Percentiles rank a stretch among this genome's conserved stretches.
These are phyloP conservation scores for Medicago truncatula DNA, from an alignment of 306 rosid genomes.

Conservation along the genomic window DNA sequence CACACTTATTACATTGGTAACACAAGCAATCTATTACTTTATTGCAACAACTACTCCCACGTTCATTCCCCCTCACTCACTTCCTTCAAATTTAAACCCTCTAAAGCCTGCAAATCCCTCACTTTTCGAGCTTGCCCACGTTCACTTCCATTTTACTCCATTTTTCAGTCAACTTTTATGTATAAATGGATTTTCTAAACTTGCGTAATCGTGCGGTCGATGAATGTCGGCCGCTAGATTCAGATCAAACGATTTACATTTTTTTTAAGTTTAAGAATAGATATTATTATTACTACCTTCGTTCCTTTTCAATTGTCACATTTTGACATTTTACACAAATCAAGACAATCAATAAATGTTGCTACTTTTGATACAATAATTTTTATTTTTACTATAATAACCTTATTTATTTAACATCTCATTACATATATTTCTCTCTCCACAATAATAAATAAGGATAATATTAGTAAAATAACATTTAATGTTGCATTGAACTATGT, in stretches of 20 bases:
- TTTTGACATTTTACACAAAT: no score
- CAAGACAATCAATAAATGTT: no score
- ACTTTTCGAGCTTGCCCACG: constrained; percentile 84
- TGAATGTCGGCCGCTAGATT: background rate
- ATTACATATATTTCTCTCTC: no score
- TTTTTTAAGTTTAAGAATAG: no score
- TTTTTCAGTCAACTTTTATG: constrained; percentile 45
- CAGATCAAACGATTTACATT: background rate
- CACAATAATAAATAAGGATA: no score
- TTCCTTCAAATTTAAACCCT: constrained; percentile 52
- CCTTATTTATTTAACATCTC: no score
- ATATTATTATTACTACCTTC: no score
- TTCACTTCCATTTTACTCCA: constrained; percentile 59
- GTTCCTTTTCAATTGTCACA: no score
- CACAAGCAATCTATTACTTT: constrained; percentile 29
- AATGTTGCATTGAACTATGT: no score
- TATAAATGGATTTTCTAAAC: background rate
- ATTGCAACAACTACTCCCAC: constrained; percentile 43
- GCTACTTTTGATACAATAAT: no score
- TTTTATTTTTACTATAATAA: no score
- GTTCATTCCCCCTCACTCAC: constrained; percentile 68
- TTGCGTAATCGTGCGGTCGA: background rate
- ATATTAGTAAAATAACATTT: no score
- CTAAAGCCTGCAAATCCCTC: constrained; percentile 73
- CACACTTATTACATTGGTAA: constrained; percentile 43